Base-by-base conservation (phyloP, 306 rosid species). In the Inga leiocalycina region DNA sequence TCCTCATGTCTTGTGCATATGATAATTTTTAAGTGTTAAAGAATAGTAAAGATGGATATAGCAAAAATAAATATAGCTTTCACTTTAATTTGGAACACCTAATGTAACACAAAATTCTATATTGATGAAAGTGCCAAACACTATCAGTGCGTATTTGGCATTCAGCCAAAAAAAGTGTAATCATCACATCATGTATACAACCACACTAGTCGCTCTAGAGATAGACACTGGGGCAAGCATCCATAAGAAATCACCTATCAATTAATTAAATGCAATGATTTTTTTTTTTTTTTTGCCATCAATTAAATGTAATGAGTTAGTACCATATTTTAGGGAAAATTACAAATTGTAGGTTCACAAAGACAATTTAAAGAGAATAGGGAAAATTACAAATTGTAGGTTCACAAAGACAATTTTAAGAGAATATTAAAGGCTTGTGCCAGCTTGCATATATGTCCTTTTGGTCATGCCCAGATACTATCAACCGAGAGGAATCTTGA, bases 391-490 rank as follows among this genome's bases (percentile, higher is more conserved):
- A 37, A 7, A 72, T 6, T 22, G 57, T 19, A 72, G 34, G 8
- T 75, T 11, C 48, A 34, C 15, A 75, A 75, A 8, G 49, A 51
- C 37, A 10, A 19, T 19, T 71, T 43, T n/a, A n/a, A 45, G 46
- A 52, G 52, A 49, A 11, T 27, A 27, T 27, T 27, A 1, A 39
- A 43, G 74, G 57, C 35, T 78, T 43, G 17, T 75, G 84, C 61
- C 22, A 74, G 52, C 99, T 96, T 90, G 94, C 98, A 85, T 94
- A 92, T 37, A 37, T 86, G 94, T 92, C 83, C 86, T 27, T 90
- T 88, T 91, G 88, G 78, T 97, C 97, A 83, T 88, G 90, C 79
- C 98, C 97, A 19, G 98, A 97, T 67, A 92, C 80, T 85, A 97
- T 86, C 84, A 97, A 84, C 82, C 91, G 89, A 62, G 98, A 91